These are phyloP conservation scores for Penicillium sp. DNA, from an alignment of 2,329 filamentous ascomycete genomes.

Conservation along the genomic window DNA sequence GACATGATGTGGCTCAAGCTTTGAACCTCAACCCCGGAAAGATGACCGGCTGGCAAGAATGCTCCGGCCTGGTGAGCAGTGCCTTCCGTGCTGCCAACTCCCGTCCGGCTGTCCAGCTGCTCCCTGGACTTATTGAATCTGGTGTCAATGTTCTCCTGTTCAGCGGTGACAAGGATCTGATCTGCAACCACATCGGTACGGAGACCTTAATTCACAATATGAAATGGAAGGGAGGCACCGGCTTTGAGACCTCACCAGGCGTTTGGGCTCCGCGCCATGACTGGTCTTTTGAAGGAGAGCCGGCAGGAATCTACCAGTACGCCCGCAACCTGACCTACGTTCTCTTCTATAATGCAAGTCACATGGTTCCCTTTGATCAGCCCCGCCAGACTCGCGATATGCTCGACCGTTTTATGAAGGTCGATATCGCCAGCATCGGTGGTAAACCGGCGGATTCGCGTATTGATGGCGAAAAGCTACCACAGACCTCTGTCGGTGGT, in stretches of 20 bases:
- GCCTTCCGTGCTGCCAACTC: slow-evolving; percentile 71
- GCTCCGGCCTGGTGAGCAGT: slow-evolving; percentile 71
- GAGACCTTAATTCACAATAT: slow-evolving; percentile 87
- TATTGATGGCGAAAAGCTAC: slow-evolving; percentile 81
- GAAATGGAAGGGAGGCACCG: slow-evolving; percentile 86
- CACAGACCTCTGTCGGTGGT: slow-evolving; percentile 71
- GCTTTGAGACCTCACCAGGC: slow-evolving; percentile 82
- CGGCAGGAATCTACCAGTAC: slow-evolving; percentile 88
- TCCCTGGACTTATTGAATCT: slow-evolving; percentile 74
- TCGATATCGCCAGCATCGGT: slow-evolving; percentile 86
- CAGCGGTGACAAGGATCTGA: slow-evolving; percentile 88
- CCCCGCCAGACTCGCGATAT: slow-evolving; percentile 86
- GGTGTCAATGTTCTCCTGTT: slow-evolving; percentile 77
- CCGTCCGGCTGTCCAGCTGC: slow-evolving; percentile 66
- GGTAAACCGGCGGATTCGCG: slow-evolving; percentile 73
- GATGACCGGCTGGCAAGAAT: slow-evolving; percentile 86
- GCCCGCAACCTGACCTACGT: slow-evolving; percentile 95
- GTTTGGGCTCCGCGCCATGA: slow-evolving; percentile 88
- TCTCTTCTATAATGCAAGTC: slow-evolving; percentile 89
- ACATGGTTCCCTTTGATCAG: slow-evolving; percentile 97
- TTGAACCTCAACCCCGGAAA: slow-evolving; percentile 81
- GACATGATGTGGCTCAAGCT: slow-evolving; percentile 71
- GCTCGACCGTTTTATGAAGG: slow-evolving; percentile 92
- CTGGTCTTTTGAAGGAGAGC: slow-evolving; percentile 88
- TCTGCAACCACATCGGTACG: slow-evolving; percentile 95